These are phyloP conservation scores for Candida glaebosa DNA, from an alignment of 805 yeast species.

Conservation along the genomic window DNA sequence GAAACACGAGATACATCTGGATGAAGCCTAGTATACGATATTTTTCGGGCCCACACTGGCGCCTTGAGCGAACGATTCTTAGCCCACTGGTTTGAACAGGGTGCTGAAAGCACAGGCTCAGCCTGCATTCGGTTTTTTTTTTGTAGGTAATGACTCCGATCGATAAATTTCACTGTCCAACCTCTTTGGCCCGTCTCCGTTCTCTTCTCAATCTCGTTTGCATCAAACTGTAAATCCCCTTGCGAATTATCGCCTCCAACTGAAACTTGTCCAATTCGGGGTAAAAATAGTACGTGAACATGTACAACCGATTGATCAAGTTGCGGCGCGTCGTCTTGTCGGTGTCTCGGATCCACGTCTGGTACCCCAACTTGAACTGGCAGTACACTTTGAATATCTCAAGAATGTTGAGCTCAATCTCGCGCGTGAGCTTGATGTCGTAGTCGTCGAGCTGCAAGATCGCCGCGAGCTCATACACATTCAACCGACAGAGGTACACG, in stretches of 20 bases:
- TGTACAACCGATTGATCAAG: slow-evolving; percentile 47
- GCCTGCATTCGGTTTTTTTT: too few species aligned
- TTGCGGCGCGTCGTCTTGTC: slow-evolving; percentile 46
- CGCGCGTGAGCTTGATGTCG: slow-evolving; percentile 51
- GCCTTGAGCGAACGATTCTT: too few species aligned
- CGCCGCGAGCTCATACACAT: slow-evolving; percentile 52
- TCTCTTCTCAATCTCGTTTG: slow-evolving; percentile 70
- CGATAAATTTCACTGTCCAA: too few species aligned
- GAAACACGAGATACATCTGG: too few species aligned
- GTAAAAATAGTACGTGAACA: slow-evolving; percentile 44
- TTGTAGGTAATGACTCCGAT: too few species aligned
- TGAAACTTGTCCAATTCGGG: slow-evolving; percentile 49
- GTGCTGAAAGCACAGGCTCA: too few species aligned
- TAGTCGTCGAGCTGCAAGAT: slow-evolving; percentile 45
- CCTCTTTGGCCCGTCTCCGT: slow-evolving; percentile 27
- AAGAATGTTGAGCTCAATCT: slow-evolving; percentile 51
- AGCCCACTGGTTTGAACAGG: too few species aligned
- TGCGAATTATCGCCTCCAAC: slow-evolving; percentile 69
- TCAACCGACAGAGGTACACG: slow-evolving; percentile 43
- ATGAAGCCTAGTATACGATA: too few species aligned
- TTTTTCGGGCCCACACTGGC: too few species aligned
- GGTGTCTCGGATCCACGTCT: slow-evolving; percentile 85
- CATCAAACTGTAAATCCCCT: slow-evolving; percentile 80
- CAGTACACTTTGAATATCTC: slow-evolving; percentile 53
- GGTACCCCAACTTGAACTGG: slow-evolving; percentile 70